These are phyloP conservation scores for Neofusicoccum cordaticola DNA, from an alignment of 2,329 filamentous ascomycete species.

Conservation along the genomic window DNA sequence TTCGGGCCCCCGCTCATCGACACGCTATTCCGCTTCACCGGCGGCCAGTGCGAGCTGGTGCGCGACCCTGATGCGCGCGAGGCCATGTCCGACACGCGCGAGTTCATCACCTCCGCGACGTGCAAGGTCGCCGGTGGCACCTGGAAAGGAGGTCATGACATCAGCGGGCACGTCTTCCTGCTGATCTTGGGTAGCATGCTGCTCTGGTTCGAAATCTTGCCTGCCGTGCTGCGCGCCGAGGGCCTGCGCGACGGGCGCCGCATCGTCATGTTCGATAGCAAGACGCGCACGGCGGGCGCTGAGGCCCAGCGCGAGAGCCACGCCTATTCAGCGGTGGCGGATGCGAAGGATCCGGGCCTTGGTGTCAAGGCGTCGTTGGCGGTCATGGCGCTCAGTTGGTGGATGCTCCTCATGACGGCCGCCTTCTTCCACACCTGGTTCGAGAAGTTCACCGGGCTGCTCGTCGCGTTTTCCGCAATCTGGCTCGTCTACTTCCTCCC, in stretches of 20 bases:
- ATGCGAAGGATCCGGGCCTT: slow-evolving; percentile 40
- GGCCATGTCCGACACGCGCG: slow-evolving; percentile 42
- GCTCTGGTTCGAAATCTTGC: slow-evolving; percentile 75
- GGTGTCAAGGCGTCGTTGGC: slow-evolving; percentile 54
- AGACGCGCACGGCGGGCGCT: slow-evolving; percentile 49
- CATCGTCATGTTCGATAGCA: slow-evolving; percentile 65
- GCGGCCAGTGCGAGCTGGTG: slow-evolving; percentile 72
- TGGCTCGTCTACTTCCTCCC: slow-evolving; percentile 50
- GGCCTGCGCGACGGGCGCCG: slow-evolving; percentile 60
- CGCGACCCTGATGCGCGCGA: slow-evolving; percentile 48
- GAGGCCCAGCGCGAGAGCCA: slow-evolving; percentile 34
- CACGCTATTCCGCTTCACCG: slow-evolving; percentile 81
- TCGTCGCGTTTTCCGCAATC: slow-evolving; percentile 47
- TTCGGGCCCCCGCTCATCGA: slow-evolving; percentile 91
- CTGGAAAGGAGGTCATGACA: slow-evolving; percentile 94
- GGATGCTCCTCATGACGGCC: slow-evolving; percentile 98
- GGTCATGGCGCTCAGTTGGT: slow-evolving; percentile 72
- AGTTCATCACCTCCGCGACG: slow-evolving; percentile 68
- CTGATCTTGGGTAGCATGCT: slow-evolving; percentile 81
- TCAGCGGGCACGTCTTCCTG: slow-evolving; percentile 92
- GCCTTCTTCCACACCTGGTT: slow-evolving; percentile 99
- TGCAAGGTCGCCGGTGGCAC: slow-evolving; percentile 79
- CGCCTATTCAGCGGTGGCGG: slow-evolving; percentile 19
- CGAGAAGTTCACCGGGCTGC: slow-evolving; percentile 68
- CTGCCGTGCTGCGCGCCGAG: slow-evolving; percentile 50